These are phyloP conservation scores for Biscogniauxia marginata DNA, from an alignment of 2,329 filamentous ascomycete species.

Conservation along the genomic window DNA sequence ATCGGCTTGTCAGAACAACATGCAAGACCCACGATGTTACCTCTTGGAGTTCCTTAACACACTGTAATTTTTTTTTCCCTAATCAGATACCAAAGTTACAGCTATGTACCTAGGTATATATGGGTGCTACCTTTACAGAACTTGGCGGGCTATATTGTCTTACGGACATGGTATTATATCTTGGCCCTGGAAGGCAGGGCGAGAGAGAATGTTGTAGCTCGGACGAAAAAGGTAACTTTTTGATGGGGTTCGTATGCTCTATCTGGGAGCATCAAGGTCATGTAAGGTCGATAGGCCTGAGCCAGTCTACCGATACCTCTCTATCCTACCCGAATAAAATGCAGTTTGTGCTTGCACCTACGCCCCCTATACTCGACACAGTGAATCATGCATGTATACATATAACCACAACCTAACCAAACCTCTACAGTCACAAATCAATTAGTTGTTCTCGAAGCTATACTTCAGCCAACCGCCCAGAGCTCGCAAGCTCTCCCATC, in stretches of 20 bases:
- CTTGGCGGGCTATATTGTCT: too few relatives aligned
- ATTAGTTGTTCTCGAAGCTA: constrained; percentile 50
- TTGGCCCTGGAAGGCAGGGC: too few relatives aligned
- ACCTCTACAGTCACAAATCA: not conserved
- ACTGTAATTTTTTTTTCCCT: too few relatives aligned
- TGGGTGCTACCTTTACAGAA: too few relatives aligned
- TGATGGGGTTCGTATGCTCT: not conserved
- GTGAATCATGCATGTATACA: constrained; percentile 13
- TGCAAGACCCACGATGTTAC: too few relatives aligned
- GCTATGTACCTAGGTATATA: too few relatives aligned
- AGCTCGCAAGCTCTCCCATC: constrained; percentile 89
- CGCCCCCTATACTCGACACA: constrained; percentile 5
- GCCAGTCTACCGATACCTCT: constrained; percentile 4
- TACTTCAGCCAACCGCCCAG: constrained; percentile 68
- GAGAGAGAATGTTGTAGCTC: too few relatives aligned
- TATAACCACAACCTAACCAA: constrained; percentile 7
- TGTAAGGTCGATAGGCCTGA: constrained; percentile 7
- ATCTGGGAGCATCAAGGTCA: not conserved
- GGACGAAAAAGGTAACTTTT: too few relatives aligned
- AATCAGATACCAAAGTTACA: too few relatives aligned
- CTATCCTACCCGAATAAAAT: constrained; percentile 16
- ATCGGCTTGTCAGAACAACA: too few relatives aligned
- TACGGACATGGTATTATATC: too few relatives aligned
- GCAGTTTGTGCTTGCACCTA: constrained; percentile 9
- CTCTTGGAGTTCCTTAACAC: not conserved